Conservation (phyloP, 2,329 filamentous ascomycete genomes). For the Chrysosporium queenslandicum region DNA sequence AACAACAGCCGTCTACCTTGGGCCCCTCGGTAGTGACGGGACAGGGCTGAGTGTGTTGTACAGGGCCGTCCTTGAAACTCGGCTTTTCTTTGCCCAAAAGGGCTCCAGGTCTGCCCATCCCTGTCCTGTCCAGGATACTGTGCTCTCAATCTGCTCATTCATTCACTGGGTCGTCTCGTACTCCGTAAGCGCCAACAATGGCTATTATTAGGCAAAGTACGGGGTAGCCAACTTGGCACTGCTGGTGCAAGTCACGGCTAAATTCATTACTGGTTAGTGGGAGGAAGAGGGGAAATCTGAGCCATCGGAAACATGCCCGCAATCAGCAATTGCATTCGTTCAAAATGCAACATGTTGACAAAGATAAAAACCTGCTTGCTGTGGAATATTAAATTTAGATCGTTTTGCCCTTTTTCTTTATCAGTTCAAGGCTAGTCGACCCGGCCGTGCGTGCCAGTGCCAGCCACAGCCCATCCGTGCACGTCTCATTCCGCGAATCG, state of each 20-base stretch:
- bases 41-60: constrained; percentile 7
- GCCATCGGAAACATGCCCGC: too few species aligned
- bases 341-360: neutral
- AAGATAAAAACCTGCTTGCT: too few species aligned
- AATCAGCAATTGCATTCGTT: too few species aligned
- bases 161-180: neutral
- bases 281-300: too few species aligned
- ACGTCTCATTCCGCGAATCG: neutral
- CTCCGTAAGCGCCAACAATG: neutral
- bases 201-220: neutral
- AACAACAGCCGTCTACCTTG: neutral
- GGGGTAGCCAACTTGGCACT: neutral
- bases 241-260: neutral
- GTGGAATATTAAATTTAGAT: too few species aligned
- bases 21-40: neutral
- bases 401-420: neutral
- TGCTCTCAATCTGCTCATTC: too few species aligned
- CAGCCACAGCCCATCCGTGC: neutral
- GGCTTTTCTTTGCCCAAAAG: neutral
- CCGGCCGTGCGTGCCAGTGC: neutral
- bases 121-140: neutral
- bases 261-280: neutral
- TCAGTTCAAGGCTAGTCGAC: neutral
- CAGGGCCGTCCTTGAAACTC: neutral
- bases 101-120: neutral